Percentiles rank a stretch among this genome's conserved stretches.
These are phyloP conservation scores for Exophiala sp. DNA, from an alignment of 2,329 filamentous ascomycete genomes.

Conservation along the genomic window DNA sequence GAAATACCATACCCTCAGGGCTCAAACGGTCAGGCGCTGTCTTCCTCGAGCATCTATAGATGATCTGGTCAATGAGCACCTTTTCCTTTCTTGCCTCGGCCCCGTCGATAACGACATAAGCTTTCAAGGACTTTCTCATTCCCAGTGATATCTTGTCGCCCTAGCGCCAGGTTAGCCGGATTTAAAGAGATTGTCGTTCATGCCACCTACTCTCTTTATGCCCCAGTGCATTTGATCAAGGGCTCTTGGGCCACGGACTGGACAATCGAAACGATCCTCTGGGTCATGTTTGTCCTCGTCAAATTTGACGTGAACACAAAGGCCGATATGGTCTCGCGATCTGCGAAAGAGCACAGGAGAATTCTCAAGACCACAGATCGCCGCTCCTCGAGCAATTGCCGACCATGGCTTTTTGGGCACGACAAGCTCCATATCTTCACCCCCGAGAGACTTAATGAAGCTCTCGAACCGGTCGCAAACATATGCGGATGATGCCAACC, in stretches of 20 bases:
- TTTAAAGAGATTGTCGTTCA: background rate
- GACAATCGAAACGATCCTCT: constrained; percentile 14
- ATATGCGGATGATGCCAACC: constrained; percentile 16
- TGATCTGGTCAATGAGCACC: background rate
- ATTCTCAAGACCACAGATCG: constrained; percentile 6
- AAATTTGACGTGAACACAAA: constrained; percentile 16
- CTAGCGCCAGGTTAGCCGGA: background rate
- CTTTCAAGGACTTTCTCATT: constrained; percentile 1
- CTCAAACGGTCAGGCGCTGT: background rate
- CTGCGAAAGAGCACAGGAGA: constrained; percentile 8
- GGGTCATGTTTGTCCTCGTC: constrained; percentile 7
- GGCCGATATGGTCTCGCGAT: constrained; percentile 21
- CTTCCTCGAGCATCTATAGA: constrained; percentile 1
- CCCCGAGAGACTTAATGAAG: constrained; percentile 11
- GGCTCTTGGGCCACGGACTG: constrained; percentile 1
- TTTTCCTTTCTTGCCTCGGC: background rate
- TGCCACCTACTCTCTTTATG: constrained; percentile 3
- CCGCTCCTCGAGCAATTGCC: constrained; percentile 24
- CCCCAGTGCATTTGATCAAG: constrained; percentile 14
- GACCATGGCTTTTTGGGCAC: constrained; percentile 20
- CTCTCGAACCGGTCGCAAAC: constrained; percentile 14
- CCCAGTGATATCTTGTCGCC: background rate
- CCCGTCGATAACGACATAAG: constrained; percentile 1
- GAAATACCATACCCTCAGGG: background rate
- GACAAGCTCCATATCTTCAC: constrained; percentile 6